Percentiles rank a stretch among this genome's conserved stretches.
phyloP scores from a whole-genome alignment of 2,329 filamentous ascomycete genomes.

The Sarocladiaceae sp. region DNA sequence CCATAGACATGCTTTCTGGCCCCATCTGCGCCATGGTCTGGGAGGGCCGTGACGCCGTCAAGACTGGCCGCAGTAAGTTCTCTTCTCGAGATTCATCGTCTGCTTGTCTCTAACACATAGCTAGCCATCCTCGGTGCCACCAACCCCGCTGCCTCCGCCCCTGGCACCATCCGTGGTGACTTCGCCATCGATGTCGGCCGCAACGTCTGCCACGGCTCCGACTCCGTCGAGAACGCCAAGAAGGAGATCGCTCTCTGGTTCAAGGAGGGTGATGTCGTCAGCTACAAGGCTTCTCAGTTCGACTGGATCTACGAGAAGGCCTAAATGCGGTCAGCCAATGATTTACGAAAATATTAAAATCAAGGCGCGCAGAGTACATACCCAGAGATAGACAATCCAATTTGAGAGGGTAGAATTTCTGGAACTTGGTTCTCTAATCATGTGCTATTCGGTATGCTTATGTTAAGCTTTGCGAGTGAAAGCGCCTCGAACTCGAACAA shows the following conservation, averaged over 20 bases:
- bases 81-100: neutral
- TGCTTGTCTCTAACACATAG: constrained; percentile 3
- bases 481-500: constrained; percentile 34
- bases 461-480: neutral
- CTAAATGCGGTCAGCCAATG: constrained; percentile 23
- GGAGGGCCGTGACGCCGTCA: constrained; percentile 98
- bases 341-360: neutral
- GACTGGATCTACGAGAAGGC: constrained; percentile 98
- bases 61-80: constrained; percentile 82
- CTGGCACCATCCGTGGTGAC: constrained; percentile 97
- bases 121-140: constrained; percentile 90
- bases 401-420: neutral
- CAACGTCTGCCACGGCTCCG: constrained; percentile 99
- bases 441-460: neutral
- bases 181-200: constrained; percentile 76
- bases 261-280: constrained; percentile 76
- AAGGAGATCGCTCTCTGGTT: constrained; percentile 99
- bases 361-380: neutral
- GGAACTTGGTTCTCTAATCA: neutral
- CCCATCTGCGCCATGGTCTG: constrained; percentile 99
- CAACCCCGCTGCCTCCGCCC: constrained; percentile 91
- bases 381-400: constrained; percentile 1
- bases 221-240: constrained; percentile 97
- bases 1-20: constrained; percentile 86
- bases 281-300: constrained; percentile 77